Evolutionary conservation across 1,139 yeast species (phyloP), one percentile per base, ranked within the genome.

Genomic region (Petasospora rhodanensis): DNA sequence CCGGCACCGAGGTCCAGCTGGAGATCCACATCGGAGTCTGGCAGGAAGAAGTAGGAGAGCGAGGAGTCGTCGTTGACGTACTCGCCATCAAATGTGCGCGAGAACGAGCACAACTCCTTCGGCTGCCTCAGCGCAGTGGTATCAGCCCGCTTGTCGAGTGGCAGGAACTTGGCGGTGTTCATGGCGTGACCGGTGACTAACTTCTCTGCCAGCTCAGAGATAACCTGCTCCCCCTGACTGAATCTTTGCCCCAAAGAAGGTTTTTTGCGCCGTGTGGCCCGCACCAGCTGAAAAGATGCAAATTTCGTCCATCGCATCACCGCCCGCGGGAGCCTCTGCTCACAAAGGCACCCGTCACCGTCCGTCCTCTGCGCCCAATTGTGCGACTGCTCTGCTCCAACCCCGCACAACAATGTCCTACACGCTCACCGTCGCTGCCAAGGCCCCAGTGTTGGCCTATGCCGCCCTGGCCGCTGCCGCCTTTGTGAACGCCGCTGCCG

Each of bases 381-480:
- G n/a, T n/a, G n/a, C n/a, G n/a, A n/a, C n/a, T n/a, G n/a, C n/a
- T n/a, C n/a, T n/a, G n/a, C n/a, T n/a, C n/a, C n/a, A n/a, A n/a
- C n/a, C n/a, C n/a, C n/a, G n/a, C n/a, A n/a, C n/a, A n/a, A n/a
- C n/a, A n/a, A n/a, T n/a, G n/a, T n/a, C n/a, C n/a, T n/a, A n/a
- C n/a, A 55, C 63, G 32, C 68, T 86, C 43, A 70, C 79, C 35
- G 62, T 89, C 47, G 95, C 95, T 39, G 89, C 86, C 38, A 87
- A 86, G 67, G 94, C 96, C 7, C 83, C 83, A 24, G 68, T 73
- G 32, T 77, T 82, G 38, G 93, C 91, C 18, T 89, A 85, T 56
- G 75, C 87, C n/a, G 76, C 79, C 16, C 62, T 87, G 42, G 75
- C 83, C 53, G 94, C 94, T 25, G 84, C 87, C 28, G 78, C 80